These are phyloP conservation scores for Pseudogymnoascus sp. DNA, from an alignment of 2,329 filamentous ascomycete species.

Conservation along the genomic window DNA sequence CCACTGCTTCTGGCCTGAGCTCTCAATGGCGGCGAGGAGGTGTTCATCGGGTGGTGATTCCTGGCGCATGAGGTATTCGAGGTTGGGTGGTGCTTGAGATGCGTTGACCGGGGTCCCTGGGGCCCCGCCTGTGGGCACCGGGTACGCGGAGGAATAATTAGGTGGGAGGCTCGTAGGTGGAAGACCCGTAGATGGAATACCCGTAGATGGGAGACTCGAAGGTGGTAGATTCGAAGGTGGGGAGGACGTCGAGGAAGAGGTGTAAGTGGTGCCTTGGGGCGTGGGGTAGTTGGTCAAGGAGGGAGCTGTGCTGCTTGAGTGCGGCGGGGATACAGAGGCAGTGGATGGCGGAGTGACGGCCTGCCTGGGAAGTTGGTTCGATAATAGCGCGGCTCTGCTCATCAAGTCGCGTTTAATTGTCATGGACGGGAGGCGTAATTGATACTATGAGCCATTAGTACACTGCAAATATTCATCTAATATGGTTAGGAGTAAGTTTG, in stretches of 20 bases:
- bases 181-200: background rate
- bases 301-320: background rate
- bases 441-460: slow-evolving; percentile 33
- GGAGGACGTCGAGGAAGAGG: background rate
- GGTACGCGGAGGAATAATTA: background rate
- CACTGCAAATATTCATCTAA: background rate
- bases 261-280: background rate
- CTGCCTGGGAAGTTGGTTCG: background rate
- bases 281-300: background rate
- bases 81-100: background rate
- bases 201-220: background rate
- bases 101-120: background rate
- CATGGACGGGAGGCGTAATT: slow-evolving; percentile 54
- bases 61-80: background rate
- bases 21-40: background rate
- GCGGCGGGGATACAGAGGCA: background rate
- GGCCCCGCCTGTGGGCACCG: background rate
- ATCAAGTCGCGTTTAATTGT: slow-evolving; percentile 47
- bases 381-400: slow-evolving; percentile 12
- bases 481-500: slow-evolving; percentile 7
- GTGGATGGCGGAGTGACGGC: background rate
- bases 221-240: background rate
- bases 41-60: background rate
- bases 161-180: background rate
- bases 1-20: background rate